Evolutionary conservation across 2,329 filamentous ascomycete genomes (phyloP).

Genomic region (Epichloe glyceriae): DNA sequence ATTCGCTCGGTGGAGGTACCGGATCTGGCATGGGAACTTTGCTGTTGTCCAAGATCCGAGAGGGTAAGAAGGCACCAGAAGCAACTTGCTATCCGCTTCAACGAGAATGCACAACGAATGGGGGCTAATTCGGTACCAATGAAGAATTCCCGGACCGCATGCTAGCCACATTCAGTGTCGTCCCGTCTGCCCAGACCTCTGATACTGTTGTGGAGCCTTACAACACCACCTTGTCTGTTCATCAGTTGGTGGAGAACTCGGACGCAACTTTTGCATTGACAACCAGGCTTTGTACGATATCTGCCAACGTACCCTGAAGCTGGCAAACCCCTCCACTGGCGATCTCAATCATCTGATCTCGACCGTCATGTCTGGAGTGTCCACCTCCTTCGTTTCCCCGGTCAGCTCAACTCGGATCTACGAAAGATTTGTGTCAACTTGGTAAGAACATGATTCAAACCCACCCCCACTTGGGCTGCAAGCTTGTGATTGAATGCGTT

Average conservation of each 20-base stretch:
- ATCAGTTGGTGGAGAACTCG: conserved; percentile 99
- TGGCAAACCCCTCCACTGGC: conserved; percentile 94
- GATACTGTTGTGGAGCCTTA: conserved; percentile 99
- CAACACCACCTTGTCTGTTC: conserved; percentile 96
- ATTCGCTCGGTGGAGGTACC: conserved; percentile 98
- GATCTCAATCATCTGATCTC: conserved; percentile 99
- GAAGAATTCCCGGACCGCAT: conserved; percentile 94
- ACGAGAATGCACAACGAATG: neutral
- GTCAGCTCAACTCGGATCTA: conserved; percentile 98
- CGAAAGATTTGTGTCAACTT: conserved; percentile 99
- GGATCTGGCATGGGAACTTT: conserved; percentile 99
- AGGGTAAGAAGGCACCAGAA: conserved; percentile 26
- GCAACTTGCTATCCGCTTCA: neutral
- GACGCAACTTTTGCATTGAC: conserved; percentile 99
- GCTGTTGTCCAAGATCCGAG: conserved; percentile 98
- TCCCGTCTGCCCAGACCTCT: conserved; percentile 96
- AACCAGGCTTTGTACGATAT: conserved; percentile 99
- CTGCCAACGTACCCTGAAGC: conserved; percentile 99
- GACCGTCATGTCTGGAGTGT: conserved; percentile 98
- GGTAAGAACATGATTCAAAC: neutral
- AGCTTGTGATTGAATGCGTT: neutral
- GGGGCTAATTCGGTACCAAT: neutral
- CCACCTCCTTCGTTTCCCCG: conserved; percentile 98
- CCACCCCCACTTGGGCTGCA: too few species aligned
- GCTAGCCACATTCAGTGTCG: conserved; percentile 99